These are phyloP conservation scores for Glycyrrhiza uralensis DNA, from an alignment of 306 rosid genomes.

Conservation along the genomic window DNA sequence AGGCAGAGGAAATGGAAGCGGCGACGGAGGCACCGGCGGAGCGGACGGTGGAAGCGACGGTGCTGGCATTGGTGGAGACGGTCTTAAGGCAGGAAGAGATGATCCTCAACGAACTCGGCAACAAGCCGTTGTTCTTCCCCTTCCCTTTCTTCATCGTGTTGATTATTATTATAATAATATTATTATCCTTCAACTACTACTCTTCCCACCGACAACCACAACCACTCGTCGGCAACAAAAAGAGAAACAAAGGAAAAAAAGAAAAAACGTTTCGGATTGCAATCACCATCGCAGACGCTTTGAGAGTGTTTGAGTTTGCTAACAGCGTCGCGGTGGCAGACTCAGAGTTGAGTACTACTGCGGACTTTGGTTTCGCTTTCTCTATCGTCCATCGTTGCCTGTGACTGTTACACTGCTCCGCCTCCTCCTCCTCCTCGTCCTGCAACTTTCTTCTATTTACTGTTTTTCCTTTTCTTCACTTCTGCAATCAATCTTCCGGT, in stretches of 20 bases:
- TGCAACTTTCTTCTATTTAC: no score
- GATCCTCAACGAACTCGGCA: slow-evolving; percentile 79
- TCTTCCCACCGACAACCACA: slow-evolving; percentile 8
- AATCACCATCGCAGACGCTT: neutral
- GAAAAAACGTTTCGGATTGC: neutral
- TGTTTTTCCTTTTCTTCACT: no score
- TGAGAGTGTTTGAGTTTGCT: no score
- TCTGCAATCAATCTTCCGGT: no score
- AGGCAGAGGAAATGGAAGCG: slow-evolving; percentile 59
- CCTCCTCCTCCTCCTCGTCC: no score
- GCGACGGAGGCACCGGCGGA: slow-evolving; percentile 90
- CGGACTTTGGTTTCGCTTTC: no score
- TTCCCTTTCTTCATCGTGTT: slow-evolving; percentile 54
- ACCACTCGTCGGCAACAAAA: slow-evolving; percentile 12
- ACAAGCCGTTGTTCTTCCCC: slow-evolving; percentile 63
- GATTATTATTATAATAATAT: no score
- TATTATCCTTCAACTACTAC: neutral
- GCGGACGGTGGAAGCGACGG: slow-evolving; percentile 83
- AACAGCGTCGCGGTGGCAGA: no score
- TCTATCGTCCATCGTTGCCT: no score
- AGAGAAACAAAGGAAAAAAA: no score
- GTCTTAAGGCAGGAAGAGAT: slow-evolving; percentile 88
- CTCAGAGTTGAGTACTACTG: no score
- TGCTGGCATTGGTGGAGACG: slow-evolving; percentile 75
- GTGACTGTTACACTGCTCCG: no score